phyloP scores from a whole-genome alignment of 2,329 filamentous ascomycete species.

The Lanzia echinophila region DNA sequence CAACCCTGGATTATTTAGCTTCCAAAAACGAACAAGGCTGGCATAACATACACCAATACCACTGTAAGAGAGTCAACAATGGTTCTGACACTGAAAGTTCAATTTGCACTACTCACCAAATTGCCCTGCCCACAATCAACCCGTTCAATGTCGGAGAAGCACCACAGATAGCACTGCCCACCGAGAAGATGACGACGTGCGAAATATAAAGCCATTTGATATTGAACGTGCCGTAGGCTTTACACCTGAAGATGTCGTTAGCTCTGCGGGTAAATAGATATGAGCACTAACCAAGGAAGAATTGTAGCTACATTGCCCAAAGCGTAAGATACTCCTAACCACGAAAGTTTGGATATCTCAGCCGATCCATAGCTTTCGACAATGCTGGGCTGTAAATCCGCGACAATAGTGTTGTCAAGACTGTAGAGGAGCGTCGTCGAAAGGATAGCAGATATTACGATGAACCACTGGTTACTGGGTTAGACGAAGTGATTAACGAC shows the following conservation, averaged over 20 bases:
- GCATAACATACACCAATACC: background rate
- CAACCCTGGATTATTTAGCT: slow-evolving; percentile 3
- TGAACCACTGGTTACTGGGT: background rate
- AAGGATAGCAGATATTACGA: background rate
- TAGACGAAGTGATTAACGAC: background rate
- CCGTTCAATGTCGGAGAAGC: slow-evolving; percentile 30
- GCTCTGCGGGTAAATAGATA: slow-evolving; percentile 1
- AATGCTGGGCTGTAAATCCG: slow-evolving; percentile 31
- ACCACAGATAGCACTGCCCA: slow-evolving; percentile 26
- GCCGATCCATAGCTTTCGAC: slow-evolving; percentile 33
- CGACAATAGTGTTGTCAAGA: background rate
- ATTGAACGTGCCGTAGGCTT: slow-evolving; percentile 18
- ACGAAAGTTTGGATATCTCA: slow-evolving; percentile 33
- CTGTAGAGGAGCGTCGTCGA: background rate
- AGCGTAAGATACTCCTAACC: slow-evolving; percentile 35
- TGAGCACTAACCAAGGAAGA: background rate
- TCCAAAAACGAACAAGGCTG: background rate
- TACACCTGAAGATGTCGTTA: slow-evolving; percentile 15
- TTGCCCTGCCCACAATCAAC: slow-evolving; percentile 38
- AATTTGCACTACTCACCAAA: slow-evolving; percentile 31
- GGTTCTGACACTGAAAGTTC: background rate
- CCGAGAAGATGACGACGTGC: slow-evolving; percentile 16
- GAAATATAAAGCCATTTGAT: slow-evolving; percentile 19
- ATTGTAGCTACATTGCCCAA: slow-evolving; percentile 18
- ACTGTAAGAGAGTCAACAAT: background rate